A percentile compares a stretch with the other conserved stretches of the same genome.
These are phyloP conservation scores for Acer yangbiense DNA, from an alignment of 345 rosid species.

Conservation along the genomic window DNA sequence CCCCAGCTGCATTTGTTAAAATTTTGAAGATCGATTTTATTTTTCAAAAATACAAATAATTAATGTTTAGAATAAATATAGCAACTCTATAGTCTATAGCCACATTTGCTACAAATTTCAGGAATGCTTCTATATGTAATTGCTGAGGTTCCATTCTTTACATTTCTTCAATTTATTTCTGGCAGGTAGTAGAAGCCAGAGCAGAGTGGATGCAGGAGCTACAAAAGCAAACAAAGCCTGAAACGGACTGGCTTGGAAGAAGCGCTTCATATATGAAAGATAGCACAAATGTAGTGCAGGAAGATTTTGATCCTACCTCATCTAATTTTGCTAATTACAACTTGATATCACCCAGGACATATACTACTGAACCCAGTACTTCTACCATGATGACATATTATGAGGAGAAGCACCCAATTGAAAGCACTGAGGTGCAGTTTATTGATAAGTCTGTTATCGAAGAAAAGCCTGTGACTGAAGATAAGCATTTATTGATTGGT, in stretches of 20 bases:
- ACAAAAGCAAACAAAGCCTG: constrained; percentile 57
- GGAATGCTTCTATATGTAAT: background rate
- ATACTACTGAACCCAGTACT: constrained; percentile 35
- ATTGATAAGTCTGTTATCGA: constrained; percentile 67
- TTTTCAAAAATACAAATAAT: background rate
- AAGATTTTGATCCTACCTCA: constrained; percentile 31
- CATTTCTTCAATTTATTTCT: constrained; percentile 10
- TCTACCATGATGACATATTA: constrained; percentile 39
- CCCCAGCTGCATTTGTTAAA: background rate
- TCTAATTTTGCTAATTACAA: constrained; percentile 32
- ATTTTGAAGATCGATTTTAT: background rate
- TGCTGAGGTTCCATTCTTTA: background rate
- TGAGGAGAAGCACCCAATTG: constrained; percentile 68
- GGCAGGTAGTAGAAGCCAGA: constrained; percentile 83
- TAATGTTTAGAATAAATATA: background rate
- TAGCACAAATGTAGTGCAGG: constrained; percentile 19
- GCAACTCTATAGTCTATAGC: background rate
- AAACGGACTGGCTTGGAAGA: constrained; percentile 47
- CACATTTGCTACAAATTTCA: background rate
- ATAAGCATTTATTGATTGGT: constrained; percentile 30
- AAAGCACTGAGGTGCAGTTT: constrained; percentile 48
- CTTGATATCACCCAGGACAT: constrained; percentile 30
- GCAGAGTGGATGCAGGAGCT: constrained; percentile 75
- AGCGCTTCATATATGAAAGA: constrained; percentile 33
- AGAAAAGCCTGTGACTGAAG: constrained; percentile 50